phyloP scores from a whole-genome alignment of 805 yeast species.

The Hanseniaspora occidentalis region DNA sequence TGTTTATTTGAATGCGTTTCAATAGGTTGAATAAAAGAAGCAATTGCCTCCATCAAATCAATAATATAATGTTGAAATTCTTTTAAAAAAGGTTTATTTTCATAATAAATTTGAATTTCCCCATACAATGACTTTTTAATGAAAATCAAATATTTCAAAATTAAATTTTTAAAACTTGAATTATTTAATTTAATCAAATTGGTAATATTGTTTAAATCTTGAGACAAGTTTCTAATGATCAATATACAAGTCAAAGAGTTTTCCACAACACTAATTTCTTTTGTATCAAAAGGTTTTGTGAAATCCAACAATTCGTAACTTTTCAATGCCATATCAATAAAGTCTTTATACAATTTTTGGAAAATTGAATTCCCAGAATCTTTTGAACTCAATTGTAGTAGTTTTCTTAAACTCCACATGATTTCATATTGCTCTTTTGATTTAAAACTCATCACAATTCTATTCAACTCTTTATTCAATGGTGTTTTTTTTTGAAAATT shows the following conservation, averaged over 20 bases:
- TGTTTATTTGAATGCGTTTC: no score
- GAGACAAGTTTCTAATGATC: conserved; percentile 68
- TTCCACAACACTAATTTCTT: background rate
- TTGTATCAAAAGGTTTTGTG: background rate
- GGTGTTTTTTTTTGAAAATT: conserved; percentile 2
- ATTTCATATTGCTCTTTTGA: conserved; percentile 38
- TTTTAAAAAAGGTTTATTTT: conserved; percentile 27
- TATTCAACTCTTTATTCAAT: conserved; percentile 3
- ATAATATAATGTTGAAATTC: conserved; percentile 57
- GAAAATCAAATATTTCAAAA: background rate
- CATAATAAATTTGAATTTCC: conserved; percentile 16
- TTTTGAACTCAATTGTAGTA: conserved; percentile 28
- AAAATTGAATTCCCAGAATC: conserved; percentile 19
- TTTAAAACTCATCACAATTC: conserved; percentile 3
- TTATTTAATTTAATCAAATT: conserved; percentile 27
- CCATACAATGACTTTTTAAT: conserved; percentile 12
- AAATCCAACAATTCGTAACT: background rate
- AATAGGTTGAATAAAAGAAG: conserved; percentile 46
- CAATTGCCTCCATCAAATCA: conserved; percentile 74
- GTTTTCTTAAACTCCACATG: conserved; percentile 52
- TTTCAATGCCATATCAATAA: background rate
- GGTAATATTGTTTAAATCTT: conserved; percentile 75
- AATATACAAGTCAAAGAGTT: conserved; percentile 30
- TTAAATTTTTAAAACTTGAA: background rate
- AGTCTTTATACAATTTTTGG: background rate